phyloP scores from a whole-genome alignment of 2,329 filamentous ascomycete species.

The Penicillium sp. region DNA sequence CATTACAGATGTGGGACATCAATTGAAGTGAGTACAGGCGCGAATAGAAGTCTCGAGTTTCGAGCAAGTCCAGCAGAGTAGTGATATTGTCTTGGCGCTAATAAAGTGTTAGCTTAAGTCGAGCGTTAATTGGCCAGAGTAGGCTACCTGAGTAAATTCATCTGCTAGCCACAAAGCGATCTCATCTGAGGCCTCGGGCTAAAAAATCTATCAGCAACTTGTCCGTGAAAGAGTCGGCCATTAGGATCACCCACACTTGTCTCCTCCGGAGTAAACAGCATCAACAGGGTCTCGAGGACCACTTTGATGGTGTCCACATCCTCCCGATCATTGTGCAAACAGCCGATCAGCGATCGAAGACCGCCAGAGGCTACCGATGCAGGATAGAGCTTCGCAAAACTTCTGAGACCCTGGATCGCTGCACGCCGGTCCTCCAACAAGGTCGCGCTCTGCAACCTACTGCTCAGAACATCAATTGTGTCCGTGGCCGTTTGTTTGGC shows the following conservation, averaged over 20 bases:
- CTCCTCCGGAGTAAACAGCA: slow-evolving; percentile 78
- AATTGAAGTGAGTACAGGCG: slow-evolving; percentile 89
- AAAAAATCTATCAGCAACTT: slow-evolving; percentile 28
- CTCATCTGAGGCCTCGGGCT: slow-evolving; percentile 94
- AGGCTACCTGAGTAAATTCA: slow-evolving; percentile 84
- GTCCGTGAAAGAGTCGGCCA: slow-evolving; percentile 1
- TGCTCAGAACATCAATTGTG: slow-evolving; percentile 88
- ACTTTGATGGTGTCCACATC: slow-evolving; percentile 97
- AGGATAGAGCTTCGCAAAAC: slow-evolving; percentile 95
- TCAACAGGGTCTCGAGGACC: slow-evolving; percentile 89
- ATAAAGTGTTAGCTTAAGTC: slow-evolving; percentile 53
- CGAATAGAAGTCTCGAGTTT: slow-evolving; percentile 84
- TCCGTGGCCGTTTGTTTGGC: slow-evolving; percentile 95
- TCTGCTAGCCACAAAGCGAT: slow-evolving; percentile 95
- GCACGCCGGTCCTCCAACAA: slow-evolving; percentile 92
- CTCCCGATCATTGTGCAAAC: slow-evolving; percentile 82
- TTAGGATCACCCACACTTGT: slow-evolving; percentile 55
- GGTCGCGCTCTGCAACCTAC: slow-evolving; percentile 83
- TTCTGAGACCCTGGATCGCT: slow-evolving; percentile 87
- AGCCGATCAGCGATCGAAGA: slow-evolving; percentile 83
- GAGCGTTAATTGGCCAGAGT: slow-evolving; percentile 16
- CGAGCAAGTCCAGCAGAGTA: slow-evolving; percentile 83
- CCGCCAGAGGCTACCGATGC: slow-evolving; percentile 93
- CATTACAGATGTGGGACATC: slow-evolving; percentile 80
- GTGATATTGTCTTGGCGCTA: slow-evolving; percentile 94